phyloP scores from a whole-genome alignment of 371 early-diverging fungal species.

The Apophysomyces variabilis region DNA sequence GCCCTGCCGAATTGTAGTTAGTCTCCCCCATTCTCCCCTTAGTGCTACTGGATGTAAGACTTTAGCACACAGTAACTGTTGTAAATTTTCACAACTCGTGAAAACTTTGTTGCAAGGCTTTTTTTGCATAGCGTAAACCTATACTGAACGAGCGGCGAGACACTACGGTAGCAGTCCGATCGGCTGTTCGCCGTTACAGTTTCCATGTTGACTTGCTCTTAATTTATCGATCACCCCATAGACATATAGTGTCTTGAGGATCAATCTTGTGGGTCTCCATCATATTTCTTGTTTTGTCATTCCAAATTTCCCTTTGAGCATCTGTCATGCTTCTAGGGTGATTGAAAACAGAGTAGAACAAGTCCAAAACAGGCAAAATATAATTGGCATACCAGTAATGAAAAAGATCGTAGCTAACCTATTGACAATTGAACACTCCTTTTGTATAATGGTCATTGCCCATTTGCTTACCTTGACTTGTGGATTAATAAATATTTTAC shows the following conservation, averaged over 20 bases:
- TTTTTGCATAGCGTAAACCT: too few relatives aligned
- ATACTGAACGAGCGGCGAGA: too few relatives aligned
- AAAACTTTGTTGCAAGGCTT: too few relatives aligned
- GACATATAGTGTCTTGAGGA: neutral
- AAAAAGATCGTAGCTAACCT: slow-evolving; percentile 30
- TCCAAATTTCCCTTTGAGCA: slow-evolving; percentile 19
- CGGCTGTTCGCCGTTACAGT: too few relatives aligned
- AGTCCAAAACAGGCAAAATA: slow-evolving; percentile 21
- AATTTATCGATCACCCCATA: neutral
- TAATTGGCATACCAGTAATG: slow-evolving; percentile 32
- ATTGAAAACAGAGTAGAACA: slow-evolving; percentile 14
- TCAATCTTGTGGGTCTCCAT: neutral
- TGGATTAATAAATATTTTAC: slow-evolving; percentile 26
- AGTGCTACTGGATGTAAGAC: too few relatives aligned
- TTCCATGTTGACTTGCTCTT: neutral
- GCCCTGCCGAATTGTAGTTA: too few relatives aligned
- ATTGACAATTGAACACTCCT: neutral
- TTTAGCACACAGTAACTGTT: too few relatives aligned
- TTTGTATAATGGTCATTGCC: neutral
- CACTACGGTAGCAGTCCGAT: too few relatives aligned
- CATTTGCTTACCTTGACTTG: slow-evolving; percentile 24
- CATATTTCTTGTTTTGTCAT: neutral
- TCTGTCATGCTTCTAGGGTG: slow-evolving; percentile 11
- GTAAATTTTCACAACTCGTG: too few relatives aligned
- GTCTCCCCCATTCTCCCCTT: too few relatives aligned